phyloP scores from a whole-genome alignment of 306 rosid genomes.

The Lagenaria siceraria region DNA sequence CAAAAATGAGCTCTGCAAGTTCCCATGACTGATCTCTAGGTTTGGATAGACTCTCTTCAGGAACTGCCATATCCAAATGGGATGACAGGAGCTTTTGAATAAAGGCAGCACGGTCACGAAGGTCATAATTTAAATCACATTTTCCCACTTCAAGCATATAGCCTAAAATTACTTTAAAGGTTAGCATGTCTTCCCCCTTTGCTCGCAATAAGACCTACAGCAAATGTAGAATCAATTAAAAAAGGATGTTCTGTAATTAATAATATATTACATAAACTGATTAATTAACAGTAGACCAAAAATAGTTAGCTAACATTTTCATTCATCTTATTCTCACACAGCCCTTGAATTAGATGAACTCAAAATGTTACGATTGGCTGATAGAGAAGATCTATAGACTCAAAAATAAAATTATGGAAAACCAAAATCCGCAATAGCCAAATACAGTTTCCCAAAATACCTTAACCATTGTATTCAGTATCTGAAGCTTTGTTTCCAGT shows the following conservation, averaged over 20 bases:
- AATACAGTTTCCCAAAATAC: conserved; percentile 21
- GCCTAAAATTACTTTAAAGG: conserved; percentile 34
- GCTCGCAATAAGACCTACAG: conserved; percentile 49
- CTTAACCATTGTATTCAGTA: conserved; percentile 69
- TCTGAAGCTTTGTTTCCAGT: conserved; percentile 80
- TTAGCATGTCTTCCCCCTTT: conserved; percentile 39
- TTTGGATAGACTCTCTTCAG: conserved; percentile 21
- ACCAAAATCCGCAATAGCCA: neutral
- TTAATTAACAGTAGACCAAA: neutral
- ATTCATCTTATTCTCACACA: neutral
- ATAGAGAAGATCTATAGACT: neutral
- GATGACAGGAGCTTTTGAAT: conserved; percentile 42
- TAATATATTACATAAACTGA: neutral
- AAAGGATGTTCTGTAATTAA: neutral
- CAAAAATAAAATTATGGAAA: neutral
- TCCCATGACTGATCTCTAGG: conserved; percentile 29
- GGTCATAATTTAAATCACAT: conserved; percentile 63
- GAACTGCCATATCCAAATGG: conserved; percentile 34
- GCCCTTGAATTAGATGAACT: neutral
- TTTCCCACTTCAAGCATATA: conserved; percentile 77
- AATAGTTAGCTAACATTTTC: neutral
- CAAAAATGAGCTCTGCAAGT: conserved; percentile 51
- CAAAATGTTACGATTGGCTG: neutral
- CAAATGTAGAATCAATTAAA: conserved; percentile 12
- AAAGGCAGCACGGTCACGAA: conserved; percentile 78